Evolutionary conservation across 1,284 basidiomycete species (phyloP), one percentile per base, ranked within the genome.

Genomic region (Irpex sp.): DNA sequence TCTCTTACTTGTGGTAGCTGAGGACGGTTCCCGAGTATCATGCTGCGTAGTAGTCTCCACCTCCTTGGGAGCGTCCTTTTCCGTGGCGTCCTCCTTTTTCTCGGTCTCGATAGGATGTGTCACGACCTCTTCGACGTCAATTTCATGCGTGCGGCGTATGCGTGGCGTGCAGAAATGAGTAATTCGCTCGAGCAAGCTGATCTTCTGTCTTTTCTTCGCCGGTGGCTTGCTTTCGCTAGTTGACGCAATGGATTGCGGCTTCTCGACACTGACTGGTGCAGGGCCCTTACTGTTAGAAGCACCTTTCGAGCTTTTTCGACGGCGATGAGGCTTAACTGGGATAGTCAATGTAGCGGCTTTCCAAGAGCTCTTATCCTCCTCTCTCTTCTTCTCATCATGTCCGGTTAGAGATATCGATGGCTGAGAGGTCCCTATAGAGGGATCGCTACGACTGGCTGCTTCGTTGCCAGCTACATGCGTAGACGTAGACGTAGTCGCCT

Each of bases 151-250:
- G 63, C 73, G 71, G 18, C 72, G 69, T 57, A 81, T 71, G 63
- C 82, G 84, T 47, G 82, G 80, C 39, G 81, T 75, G 63, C 82
- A 76, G 61, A 77, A 75, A 61, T 74, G 75, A 39, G 80, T 72
- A 56, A 82, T 72, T 65, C 75, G 77, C 62, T 76, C 74, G 49
- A 82, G 71, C 63, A 83, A 73, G 23, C 79, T 78, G 47, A 60
- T 66, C 69, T 77, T 80, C 63, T 71, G 71, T 63, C 68, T 72
- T 70, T 74, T 73, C 39, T 45, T 45, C 54, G 66, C 69, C 68
- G 71, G 59, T 42, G 59, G 62, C 56, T 60, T 60, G 37, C 59
- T 58, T 42, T 62, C 63, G 66, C 58, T 58, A 67, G 60, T 60
- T 63, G 65, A 54, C 60, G 61, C 48, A 53, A 56, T 45, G 52